Conservation (phyloP, 768 basidiomycete species). For the Leccinum sublutescens region DNA sequence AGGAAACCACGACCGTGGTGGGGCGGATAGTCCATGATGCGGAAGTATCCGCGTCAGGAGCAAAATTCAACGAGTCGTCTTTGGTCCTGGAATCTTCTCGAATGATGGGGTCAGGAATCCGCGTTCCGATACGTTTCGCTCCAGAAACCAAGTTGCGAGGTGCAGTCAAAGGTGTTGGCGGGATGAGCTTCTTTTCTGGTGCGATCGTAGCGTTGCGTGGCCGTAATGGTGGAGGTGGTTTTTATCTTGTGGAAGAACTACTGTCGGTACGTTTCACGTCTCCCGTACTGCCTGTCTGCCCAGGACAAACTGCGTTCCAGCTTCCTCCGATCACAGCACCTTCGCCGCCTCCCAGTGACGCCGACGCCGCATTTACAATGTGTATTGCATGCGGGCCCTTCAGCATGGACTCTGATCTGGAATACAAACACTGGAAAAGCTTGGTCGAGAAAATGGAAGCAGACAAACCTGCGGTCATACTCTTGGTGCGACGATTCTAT, state of each 20-base stretch:
- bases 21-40: slow-evolving; percentile 73
- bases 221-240: slow-evolving; percentile 85
- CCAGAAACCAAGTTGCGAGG: slow-evolving; percentile 64
- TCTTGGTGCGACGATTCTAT: slow-evolving; percentile 55
- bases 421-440: slow-evolving; percentile 66
- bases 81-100: slow-evolving; percentile 84
- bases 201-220: slow-evolving; percentile 84
- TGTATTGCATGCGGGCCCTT: slow-evolving; percentile 84
- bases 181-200: slow-evolving; percentile 83
- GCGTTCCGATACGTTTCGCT: slow-evolving; percentile 72
- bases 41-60: slow-evolving; percentile 51
- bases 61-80: slow-evolving; percentile 72
- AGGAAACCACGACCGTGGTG: slow-evolving; percentile 68
- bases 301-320: slow-evolving; percentile 35
- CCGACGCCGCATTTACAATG: slow-evolving; percentile 56
- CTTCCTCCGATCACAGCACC: slow-evolving; percentile 60
- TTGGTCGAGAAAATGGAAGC: slow-evolving; percentile 61
- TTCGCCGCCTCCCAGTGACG: slow-evolving; percentile 31
- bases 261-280: background rate
- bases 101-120: slow-evolving; percentile 60
- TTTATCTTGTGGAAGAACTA: slow-evolving; percentile 48
- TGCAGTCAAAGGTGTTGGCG: slow-evolving; percentile 56
- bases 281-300: background rate
- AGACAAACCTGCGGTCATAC: slow-evolving; percentile 69
- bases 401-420: slow-evolving; percentile 74